Base-by-base conservation (phyloP, 208 protist species). In the Acanthamoeba triangularis region DNA sequence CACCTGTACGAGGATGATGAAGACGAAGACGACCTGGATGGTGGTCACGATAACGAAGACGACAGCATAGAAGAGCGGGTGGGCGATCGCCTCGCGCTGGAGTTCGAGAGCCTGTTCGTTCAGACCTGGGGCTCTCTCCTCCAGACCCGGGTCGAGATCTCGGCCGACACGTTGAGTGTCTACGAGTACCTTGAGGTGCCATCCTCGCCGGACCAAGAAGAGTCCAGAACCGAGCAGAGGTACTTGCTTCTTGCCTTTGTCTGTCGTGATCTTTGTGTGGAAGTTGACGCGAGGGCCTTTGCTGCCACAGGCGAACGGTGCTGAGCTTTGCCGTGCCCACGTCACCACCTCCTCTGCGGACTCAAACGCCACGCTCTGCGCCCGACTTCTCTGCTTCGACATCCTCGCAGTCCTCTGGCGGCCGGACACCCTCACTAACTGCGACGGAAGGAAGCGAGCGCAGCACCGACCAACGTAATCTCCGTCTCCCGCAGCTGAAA, bases 81-180 rank as follows among this genome's bases (percentile, higher is more conserved):
- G 59, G 56, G 87, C 87, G 63, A 93, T 28, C 87, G 63, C 49
- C 41, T 93, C 13, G n/a, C 80, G 47, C 18, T 88, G 28, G 80
- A 88, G 52, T 88, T 88, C 10, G 52, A 63, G 30, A 44, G 80
- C 80, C 80, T 88, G 52, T 63, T 54, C 49, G 49, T 41, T 6
- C 80, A 88, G 52, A 44, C 52, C 14, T 88, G 80, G 80, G 33
- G 80, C 80, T 88, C 80, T 18, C 49, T 88, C 14, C 49, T 88
- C 16, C 80, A 88, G 30, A 88, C 80, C 20, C 44, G 80, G 7
- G 47, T 63, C 13, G 80, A 88, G 52, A 63, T 88, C 25, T 35
- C 80, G 8, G 80, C 80, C 8, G 49, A 88, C 80, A 88, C 44
- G 30, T 13, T 88, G 16, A 56, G 80, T 49, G 52, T 63, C 49